Percentiles rank a stretch among this genome's conserved stretches.
phyloP scores from a whole-genome alignment of 805 yeast genomes.

The Candida qinlingensis region DNA sequence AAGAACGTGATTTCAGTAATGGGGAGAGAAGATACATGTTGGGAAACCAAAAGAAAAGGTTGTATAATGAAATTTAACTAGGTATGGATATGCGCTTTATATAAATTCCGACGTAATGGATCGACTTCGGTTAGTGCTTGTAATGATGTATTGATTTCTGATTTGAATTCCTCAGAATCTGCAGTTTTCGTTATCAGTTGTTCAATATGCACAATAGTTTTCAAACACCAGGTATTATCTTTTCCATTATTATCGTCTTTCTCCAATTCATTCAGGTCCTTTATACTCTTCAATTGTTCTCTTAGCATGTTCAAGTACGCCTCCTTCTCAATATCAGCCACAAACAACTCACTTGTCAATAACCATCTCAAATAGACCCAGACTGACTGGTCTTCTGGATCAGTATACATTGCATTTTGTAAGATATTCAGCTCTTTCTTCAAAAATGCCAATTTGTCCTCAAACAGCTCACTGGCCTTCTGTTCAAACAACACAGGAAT shows the following conservation, averaged over 20 bases:
- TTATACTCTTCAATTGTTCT: constrained; percentile 42
- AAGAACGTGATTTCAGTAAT: constrained; percentile 28
- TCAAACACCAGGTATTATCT: constrained; percentile 75
- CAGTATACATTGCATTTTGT: constrained; percentile 84
- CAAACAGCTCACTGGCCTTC: constrained; percentile 18
- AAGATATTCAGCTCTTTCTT: constrained; percentile 58
- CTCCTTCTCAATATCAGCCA: constrained; percentile 20
- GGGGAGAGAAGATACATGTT: constrained; percentile 52
- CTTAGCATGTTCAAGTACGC: constrained; percentile 36
- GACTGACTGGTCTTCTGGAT: constrained; percentile 89
- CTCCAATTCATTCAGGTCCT: constrained; percentile 69
- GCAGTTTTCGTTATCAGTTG: constrained; percentile 22
- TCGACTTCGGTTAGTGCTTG: constrained; percentile 46
- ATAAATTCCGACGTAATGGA: constrained; percentile 60
- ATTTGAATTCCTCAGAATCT: constrained; percentile 10
- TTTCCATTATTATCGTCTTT: constrained; percentile 50
- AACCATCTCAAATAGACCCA: constrained; percentile 92
- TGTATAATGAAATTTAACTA: constrained; percentile 30
- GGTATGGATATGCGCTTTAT: constrained; percentile 31
- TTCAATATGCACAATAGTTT: constrained; percentile 46
- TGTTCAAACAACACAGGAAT: constrained; percentile 45
- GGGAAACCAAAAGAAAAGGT: constrained; percentile 42
- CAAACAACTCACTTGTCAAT: constrained; percentile 31
- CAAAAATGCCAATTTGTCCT: constrained; percentile 35
- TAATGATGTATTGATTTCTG: constrained; percentile 33